Evolutionary conservation across 225 moss, liverwort and hornwort species (phyloP).

Genomic region (Antitrichia curtipendula): DNA sequence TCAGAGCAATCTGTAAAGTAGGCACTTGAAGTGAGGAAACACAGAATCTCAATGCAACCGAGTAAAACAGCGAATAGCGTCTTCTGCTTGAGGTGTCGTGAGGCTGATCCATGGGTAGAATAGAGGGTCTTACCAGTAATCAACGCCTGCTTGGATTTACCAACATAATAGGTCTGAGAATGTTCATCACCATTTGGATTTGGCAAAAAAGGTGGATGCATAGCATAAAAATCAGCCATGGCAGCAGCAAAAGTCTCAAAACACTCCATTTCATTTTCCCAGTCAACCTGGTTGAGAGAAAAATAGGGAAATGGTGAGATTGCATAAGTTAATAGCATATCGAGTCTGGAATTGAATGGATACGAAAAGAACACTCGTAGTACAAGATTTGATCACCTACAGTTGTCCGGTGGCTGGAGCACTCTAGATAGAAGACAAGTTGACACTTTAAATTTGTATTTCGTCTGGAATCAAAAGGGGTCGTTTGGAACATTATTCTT

Average conservation of each 20-base stretch:
- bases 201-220: slow-evolving; percentile 65
- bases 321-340: not conserved
- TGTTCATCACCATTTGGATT: slow-evolving; percentile 57
- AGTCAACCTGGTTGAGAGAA: slow-evolving; percentile 57
- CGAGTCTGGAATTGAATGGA: not conserved
- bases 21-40: not conserved
- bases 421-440: not conserved
- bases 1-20: slow-evolving; percentile 1
- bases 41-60: not conserved
- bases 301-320: not conserved
- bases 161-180: slow-evolving; percentile 28
- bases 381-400: not conserved
- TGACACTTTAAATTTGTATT: not conserved
- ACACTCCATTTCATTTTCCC: slow-evolving; percentile 89
- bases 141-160: slow-evolving; percentile 13
- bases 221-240: slow-evolving; percentile 81
- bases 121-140: not conserved
- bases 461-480: not conserved
- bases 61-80: not conserved
- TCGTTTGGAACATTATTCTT: not conserved
- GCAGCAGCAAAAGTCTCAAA: slow-evolving; percentile 89
- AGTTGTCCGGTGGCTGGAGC: not conserved
- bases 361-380: not conserved
- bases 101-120: not conserved
- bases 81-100: not conserved